Base-by-base conservation (phyloP, 768 basidiomycete genomes). In the Chalciporus piperatus region DNA sequence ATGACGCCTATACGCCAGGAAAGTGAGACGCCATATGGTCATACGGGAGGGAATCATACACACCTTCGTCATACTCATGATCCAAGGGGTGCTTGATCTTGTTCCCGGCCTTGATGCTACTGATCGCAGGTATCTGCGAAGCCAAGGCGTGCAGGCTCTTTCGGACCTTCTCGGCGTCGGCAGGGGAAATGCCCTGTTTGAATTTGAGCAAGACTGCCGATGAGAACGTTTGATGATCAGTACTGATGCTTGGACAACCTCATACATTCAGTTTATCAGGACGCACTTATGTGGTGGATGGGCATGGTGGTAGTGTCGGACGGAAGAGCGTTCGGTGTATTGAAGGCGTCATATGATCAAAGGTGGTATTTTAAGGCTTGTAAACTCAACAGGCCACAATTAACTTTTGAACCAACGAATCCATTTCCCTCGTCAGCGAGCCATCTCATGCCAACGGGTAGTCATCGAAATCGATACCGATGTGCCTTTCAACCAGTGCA, bases 31-130 rank as follows among this genome's bases (percentile, higher is more conserved):
- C 14, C 30, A 40, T n/a, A 9, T 27, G 6, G 9, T 27, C 9
- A 27, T 7, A 27, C 27, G 6, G 27, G 6, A 27, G 1, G 27
- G 27, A 9, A 27, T 7, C 9, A 2, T 27, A 1, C 13, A 23
- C 17, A 68, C 66, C 64, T 51, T 57, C 48, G 41, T 64, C 62
- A 39, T 43, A 68, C 44, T 55, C 59, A 8, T 50, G 67, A 35
- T 58, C 59, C 22, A 61, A 16, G 8, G 51, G 50, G 35, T 67
- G 59, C 19, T 40, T 55, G 37, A 64, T 25, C 28, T 27, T 62
- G 6, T 27, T 43, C 7, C 65, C 64, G 1, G 41, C 14, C 42
- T 47, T 46, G 30, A 64, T 0, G 17, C 23, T 27, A 25, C 47
- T 47, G 23, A 68, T 61, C 17, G 50, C 40, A 3, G 64, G 64